Base-by-base conservation (phyloP, 2,329 filamentous ascomycete genomes). In the Stromatinia cepivora region DNA sequence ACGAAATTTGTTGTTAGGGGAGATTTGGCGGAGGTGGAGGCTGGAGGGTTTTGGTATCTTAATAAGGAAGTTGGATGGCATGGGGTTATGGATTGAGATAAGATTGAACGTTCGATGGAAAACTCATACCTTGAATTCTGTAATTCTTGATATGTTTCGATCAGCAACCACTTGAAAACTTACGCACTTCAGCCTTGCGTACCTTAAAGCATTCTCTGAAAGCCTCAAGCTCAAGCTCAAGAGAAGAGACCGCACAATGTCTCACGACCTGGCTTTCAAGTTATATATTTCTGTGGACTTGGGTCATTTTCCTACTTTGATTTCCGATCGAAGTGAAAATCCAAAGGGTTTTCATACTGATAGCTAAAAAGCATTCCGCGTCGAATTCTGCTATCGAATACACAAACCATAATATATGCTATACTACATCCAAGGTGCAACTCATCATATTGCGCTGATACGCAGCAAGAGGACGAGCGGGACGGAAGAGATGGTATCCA, bases 281-380 rank as follows among this genome's bases (percentile, higher is more conserved):
- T 91, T 75, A 82, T 36, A 36, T 7, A 13, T 70, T 85, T 95
- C 64, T 94, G 92, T 78, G 92, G 92, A 7, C 92, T 92, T 39
- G 92, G 92, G 65, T 91, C 90, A 15, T 93, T 90, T 94, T 74
- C 88, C 90, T 59, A 94, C 92, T 1, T 94, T 94, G 78, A 94
- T 91, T 2, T 89, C 90, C 4, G 92, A 90, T 71, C 90, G 91
- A 6, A 88, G 91, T 80, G 90, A 93, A 77, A 89, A 92, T 71
- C 91, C 92, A 11, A 94, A 94, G 81, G 81, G 92, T 92, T 11
- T 85, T 94, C 34, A 81, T 94, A 10, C 92, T 10, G 13, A 8
- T n/a, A 58, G 54, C 34, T 34, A 58, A 25, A 15, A 22, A 13
- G n/a, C 11, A 22, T n/a, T n/a, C 31, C 34, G 8, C 22, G 11